Conservation (phyloP, 805 yeast genomes). For the Pichia kluyveri region DNA sequence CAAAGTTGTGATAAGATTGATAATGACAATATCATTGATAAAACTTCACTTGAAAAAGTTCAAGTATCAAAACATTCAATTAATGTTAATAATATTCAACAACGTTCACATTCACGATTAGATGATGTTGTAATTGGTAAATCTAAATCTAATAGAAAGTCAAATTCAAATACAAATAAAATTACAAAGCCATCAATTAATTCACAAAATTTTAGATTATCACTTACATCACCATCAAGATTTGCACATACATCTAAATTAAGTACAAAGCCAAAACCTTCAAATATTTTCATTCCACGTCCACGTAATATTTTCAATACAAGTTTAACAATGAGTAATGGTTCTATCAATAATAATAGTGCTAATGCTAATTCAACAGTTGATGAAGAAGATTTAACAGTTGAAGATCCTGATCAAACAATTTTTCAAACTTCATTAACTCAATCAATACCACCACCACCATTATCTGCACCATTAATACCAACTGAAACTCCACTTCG, state of each 20-base stretch:
- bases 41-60: too few species aligned
- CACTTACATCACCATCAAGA: conserved; percentile 22
- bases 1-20: too few species aligned
- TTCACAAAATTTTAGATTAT: too few species aligned
- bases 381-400: conserved; percentile 1
- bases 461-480: neutral
- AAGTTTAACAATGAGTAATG: neutral
- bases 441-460: conserved; percentile 6
- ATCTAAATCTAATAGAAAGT: neutral
- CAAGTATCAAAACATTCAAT: too few species aligned
- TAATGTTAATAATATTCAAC: too few species aligned
- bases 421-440: conserved; percentile 9
- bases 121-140: too few species aligned
- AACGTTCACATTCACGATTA: neutral
- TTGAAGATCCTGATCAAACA: conserved; percentile 11
- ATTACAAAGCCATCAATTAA: neutral
- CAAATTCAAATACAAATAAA: neutral
- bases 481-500: neutral
- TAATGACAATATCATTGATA: too few species aligned
- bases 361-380: neutral
- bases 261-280: neutral
- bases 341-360: neutral
- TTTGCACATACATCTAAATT: conserved; percentile 12
- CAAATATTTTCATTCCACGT: conserved; percentile 4
- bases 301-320: neutral